Evolutionary conservation across 106 monocot species (phyloP), one percentile per base, ranked within the genome.

Genomic region (Gastrodia elata): DNA sequence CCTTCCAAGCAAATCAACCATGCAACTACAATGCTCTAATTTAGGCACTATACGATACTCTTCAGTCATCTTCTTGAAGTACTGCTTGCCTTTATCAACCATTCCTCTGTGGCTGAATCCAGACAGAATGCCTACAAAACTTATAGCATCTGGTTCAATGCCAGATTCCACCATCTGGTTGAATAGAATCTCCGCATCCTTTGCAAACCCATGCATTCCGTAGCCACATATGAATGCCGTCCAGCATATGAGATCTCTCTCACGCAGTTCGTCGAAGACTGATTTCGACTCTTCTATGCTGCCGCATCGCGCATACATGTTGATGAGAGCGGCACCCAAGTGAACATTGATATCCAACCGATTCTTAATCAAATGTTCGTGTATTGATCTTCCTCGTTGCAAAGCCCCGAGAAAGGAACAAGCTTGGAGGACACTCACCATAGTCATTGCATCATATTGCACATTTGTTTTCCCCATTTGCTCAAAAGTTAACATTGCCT

Each of bases 1-100:
- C 38, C 84, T 77, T 56, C 81, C 81, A 75, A 84, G 84, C 84
- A 85, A 75, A 70, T 85, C 84, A 55, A 85, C 78, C 77, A 85
- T 78, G 67, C 84, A 81, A 68, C 75, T 72, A 30, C 75, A 78
- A 34, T 85, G 84, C 59, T 85, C 81, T 32, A 78, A 42, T 27
- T 65, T 59, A 56, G 81, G 81, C 37, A 78, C 64, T 18, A 85
- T 85, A 24, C 38, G 1, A 52, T 82, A 85, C 9, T 59, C 68
- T 16, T 79, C 69, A 35, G 65, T 68, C 85, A 85, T 85, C 44
- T 72, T 78, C 35, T 78, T 57, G 59, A 78, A 85, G 68, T 75
- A 81, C n/a, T 75, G 44, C 67, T 24, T 6, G 35, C 85, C 81
- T 3, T 75, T 64, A 18, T 85, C 39, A 27, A 85, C 81, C 78